Evolutionary conservation across 805 yeast genomes (phyloP).

Genomic region (Kodamaea fukazawae): DNA sequence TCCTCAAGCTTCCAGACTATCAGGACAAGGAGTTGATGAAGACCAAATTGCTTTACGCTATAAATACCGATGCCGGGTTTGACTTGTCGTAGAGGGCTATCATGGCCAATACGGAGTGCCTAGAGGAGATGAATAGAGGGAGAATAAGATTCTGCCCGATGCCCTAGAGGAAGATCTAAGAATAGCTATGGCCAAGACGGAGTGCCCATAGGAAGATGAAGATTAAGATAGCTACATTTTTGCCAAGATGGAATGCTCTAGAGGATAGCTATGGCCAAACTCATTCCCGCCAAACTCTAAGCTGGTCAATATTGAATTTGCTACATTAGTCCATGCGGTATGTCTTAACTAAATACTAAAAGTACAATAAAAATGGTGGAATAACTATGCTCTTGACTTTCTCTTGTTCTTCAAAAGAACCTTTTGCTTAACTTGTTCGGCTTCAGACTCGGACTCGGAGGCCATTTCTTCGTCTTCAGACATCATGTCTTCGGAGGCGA

Average conservation of each 20-base stretch:
- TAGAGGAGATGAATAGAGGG: no score
- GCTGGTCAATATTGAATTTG: no score
- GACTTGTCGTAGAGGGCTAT: conserved; percentile 45
- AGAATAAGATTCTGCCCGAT: no score
- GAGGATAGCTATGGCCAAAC: no score
- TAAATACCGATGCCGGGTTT: conserved; percentile 81
- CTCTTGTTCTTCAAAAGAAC: conserved; percentile 65
- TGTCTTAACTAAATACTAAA: conserved; percentile 1
- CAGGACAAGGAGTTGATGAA: conserved; percentile 56
- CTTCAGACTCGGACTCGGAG: conserved; percentile 43
- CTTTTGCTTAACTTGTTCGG: conserved; percentile 49
- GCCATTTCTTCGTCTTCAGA: conserved; percentile 45
- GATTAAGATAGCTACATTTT: no score
- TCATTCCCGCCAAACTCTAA: no score
- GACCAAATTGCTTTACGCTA: conserved; percentile 71
- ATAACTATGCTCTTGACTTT: conserved; percentile 21
- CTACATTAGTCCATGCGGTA: no score
- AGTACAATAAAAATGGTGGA: no score
- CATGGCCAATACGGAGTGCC: background rate
- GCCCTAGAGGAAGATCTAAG: no score
- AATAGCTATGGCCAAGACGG: no score
- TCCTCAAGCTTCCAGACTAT: conserved; percentile 85
- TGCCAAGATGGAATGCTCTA: no score
- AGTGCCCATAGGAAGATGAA: no score
- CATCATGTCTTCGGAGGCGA: conserved; percentile 43